Conservation (phyloP, 768 basidiomycete genomes). For the Agaricus bisporus region DNA sequence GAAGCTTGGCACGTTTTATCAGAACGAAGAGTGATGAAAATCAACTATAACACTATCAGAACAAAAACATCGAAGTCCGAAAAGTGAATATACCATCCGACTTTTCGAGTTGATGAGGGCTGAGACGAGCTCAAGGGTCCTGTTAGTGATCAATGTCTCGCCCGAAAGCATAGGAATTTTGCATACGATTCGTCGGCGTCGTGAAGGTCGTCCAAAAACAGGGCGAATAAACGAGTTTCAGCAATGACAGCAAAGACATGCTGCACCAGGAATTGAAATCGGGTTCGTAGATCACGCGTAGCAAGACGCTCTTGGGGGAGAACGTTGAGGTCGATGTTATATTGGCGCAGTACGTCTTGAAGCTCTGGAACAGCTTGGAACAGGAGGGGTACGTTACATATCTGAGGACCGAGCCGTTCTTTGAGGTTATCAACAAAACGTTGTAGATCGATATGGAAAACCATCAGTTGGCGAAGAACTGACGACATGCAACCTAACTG, state of each 20-base stretch:
- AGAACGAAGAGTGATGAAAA: conserved; percentile 57
- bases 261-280: conserved; percentile 68
- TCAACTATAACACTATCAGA: conserved; percentile 33
- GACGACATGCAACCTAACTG: conserved; percentile 66
- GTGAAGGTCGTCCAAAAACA: conserved; percentile 71
- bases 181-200: conserved; percentile 65
- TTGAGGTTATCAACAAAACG: conserved; percentile 56
- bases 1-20: conserved; percentile 36
- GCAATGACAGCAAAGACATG: conserved; percentile 65
- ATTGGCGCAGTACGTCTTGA: conserved; percentile 51
- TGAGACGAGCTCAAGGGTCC: conserved; percentile 49
- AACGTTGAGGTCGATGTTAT: conserved; percentile 43
- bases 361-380: conserved; percentile 70
- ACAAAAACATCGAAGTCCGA: neutral
- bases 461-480: conserved; percentile 68
- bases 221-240: conserved; percentile 62
- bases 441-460: conserved; percentile 64
- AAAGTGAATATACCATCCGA: conserved; percentile 43
- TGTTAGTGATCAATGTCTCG: neutral
- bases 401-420: conserved; percentile 60
- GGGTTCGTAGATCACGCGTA: conserved; percentile 55
- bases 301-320: conserved; percentile 46
- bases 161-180: neutral
- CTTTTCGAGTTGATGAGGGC: conserved; percentile 60
- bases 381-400: conserved; percentile 62